These are phyloP conservation scores for Saccharomyces kudriavzevii DNA, from an alignment of 805 yeast species.

Conservation along the genomic window DNA sequence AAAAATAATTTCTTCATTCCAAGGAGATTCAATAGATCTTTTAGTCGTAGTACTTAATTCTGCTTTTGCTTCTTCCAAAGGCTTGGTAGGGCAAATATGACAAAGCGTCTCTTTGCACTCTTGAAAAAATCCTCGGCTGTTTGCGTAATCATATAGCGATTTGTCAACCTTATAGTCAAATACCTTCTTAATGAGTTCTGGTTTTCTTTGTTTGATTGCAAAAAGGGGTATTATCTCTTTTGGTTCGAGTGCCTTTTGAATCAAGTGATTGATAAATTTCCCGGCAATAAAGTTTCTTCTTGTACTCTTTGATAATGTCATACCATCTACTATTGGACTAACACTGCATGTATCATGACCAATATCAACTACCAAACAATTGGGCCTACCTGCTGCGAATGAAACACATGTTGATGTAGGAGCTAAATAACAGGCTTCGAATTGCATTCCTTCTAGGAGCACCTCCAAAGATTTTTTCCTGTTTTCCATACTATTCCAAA, in stretches of 20 bases:
- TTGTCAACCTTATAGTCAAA: constrained; percentile 31
- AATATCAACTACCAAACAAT: constrained; percentile 75
- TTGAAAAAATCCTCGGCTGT: constrained; percentile 43
- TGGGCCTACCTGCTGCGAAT: constrained; percentile 82
- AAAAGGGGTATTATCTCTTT: constrained; percentile 29
- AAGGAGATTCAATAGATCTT: constrained; percentile 64
- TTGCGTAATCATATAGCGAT: constrained; percentile 50
- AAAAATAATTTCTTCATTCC: constrained; percentile 60
- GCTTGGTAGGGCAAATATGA: constrained; percentile 34
- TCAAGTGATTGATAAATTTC: constrained; percentile 37
- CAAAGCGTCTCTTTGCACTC: constrained; percentile 71
- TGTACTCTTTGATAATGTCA: constrained; percentile 61
- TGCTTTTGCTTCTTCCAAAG: constrained; percentile 20
- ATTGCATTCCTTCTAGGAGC: constrained; percentile 57
- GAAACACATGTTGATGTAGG: constrained; percentile 82
- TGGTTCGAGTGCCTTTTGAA: constrained; percentile 27
- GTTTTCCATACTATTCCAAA: constrained; percentile 67
- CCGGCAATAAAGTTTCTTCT: constrained; percentile 73
- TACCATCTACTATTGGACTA: constrained; percentile 78
- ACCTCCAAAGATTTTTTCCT: constrained; percentile 64
- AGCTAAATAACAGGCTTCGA: constrained; percentile 75
- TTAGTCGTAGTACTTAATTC: constrained; percentile 24
- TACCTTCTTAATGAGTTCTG: constrained; percentile 21
- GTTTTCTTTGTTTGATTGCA: constrained; percentile 25
- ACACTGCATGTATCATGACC: constrained; percentile 74